A percentile compares a stretch with the other conserved stretches of the same genome.
These are phyloP conservation scores for Amanita subjunquillea DNA, from an alignment of 768 basidiomycete species.

Conservation along the genomic window DNA sequence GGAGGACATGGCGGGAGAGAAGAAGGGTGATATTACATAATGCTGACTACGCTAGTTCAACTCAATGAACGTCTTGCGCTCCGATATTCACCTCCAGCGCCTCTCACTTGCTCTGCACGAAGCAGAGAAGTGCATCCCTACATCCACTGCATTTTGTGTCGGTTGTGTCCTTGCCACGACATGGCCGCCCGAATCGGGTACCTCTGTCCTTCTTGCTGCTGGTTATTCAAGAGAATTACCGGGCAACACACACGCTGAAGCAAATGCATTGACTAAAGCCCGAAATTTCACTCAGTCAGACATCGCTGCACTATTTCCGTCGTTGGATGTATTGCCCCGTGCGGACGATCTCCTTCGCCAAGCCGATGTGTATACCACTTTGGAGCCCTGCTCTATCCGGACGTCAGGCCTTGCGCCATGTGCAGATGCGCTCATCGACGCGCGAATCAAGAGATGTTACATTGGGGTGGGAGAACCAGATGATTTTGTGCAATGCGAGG, in stretches of 20 bases:
- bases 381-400: slow-evolving; percentile 91
- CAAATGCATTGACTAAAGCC: slow-evolving; percentile 80
- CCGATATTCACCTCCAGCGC: slow-evolving; percentile 5
- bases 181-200: slow-evolving; percentile 23
- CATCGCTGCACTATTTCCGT: slow-evolving; percentile 34
- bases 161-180: slow-evolving; percentile 65
- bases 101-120: slow-evolving; percentile 60
- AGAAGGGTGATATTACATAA: slow-evolving; percentile 6
- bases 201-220: slow-evolving; percentile 52
- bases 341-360: slow-evolving; percentile 32
- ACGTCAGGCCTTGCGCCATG: slow-evolving; percentile 84
- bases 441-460: slow-evolving; percentile 63
- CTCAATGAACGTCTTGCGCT: not conserved
- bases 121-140: slow-evolving; percentile 60
- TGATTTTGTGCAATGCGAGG: slow-evolving; percentile 93
- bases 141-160: slow-evolving; percentile 81
- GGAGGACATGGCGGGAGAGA: slow-evolving; percentile 43
- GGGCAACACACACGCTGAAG: slow-evolving; percentile 97
- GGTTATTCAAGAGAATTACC: slow-evolving; percentile 87
- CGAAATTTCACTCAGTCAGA: slow-evolving; percentile 30
- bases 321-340: slow-evolving; percentile 9
- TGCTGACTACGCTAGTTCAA: not conserved
- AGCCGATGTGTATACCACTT: slow-evolving; percentile 83
- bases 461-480: slow-evolving; percentile 87
- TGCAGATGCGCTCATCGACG: slow-evolving; percentile 69